These are phyloP conservation scores for Chamaenerion angustifolium DNA, from an alignment of 345 rosid genomes.

Conservation along the genomic window DNA sequence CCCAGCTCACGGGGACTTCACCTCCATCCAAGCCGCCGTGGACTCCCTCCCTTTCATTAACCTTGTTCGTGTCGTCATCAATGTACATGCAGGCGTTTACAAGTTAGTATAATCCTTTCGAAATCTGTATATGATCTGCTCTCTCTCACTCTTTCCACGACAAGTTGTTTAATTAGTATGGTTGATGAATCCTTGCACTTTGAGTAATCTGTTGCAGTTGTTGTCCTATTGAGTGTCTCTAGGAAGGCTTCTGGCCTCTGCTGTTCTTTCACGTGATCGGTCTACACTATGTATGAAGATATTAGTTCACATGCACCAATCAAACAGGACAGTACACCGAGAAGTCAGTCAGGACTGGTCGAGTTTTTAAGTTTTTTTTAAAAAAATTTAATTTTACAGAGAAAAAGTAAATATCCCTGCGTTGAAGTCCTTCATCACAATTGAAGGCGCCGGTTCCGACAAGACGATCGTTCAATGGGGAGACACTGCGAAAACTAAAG, in stretches of 20 bases:
- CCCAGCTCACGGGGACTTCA: slow-evolving; percentile 59
- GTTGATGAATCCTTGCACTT: background rate
- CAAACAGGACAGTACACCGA: too few species aligned
- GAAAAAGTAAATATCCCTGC: slow-evolving; percentile 78
- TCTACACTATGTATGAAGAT: too few species aligned
- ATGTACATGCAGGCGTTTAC: slow-evolving; percentile 89
- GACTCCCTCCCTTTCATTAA: slow-evolving; percentile 83
- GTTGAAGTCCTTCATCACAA: slow-evolving; percentile 69
- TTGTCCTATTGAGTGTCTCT: slow-evolving; percentile 6
- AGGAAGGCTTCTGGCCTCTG: too few species aligned
- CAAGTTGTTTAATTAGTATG: too few species aligned
- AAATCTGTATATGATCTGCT: too few species aligned
- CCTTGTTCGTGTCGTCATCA: slow-evolving; percentile 81
- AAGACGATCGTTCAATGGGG: slow-evolving; percentile 84
- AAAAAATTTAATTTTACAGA: slow-evolving; percentile 32
- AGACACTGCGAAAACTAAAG: slow-evolving; percentile 83
- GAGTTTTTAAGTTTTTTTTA: too few species aligned
- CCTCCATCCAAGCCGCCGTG: slow-evolving; percentile 78
- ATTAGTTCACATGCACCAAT: too few species aligned
- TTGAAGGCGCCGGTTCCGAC: slow-evolving; percentile 89
- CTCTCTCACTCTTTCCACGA: too few species aligned
- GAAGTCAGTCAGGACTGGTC: too few species aligned
- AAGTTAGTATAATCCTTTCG: too few species aligned
- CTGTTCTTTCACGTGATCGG: too few species aligned
- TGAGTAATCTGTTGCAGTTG: background rate